A percentile compares a stretch with the other conserved stretches of the same genome.
Evolutionary conservation across 495 filamentous ascomycete species (phyloP).

Genomic region (Penicillium egyptiacum): DNA sequence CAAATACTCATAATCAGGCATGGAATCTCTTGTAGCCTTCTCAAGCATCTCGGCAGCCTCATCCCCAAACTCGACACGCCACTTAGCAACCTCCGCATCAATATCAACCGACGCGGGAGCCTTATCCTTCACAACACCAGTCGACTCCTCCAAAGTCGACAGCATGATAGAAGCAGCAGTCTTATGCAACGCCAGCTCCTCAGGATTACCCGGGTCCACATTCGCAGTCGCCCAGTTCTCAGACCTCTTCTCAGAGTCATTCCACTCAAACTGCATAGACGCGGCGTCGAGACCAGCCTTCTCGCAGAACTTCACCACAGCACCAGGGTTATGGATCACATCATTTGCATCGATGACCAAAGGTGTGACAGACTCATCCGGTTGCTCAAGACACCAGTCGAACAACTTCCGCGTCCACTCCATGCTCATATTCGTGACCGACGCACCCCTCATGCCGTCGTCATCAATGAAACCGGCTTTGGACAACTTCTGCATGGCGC

Average conservation of each 20-base stretch:
- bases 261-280: slow-evolving; percentile 41
- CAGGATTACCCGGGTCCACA: not conserved
- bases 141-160: slow-evolving; percentile 33
- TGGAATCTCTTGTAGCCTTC: slow-evolving; percentile 37
- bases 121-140: slow-evolving; percentile 38
- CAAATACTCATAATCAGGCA: slow-evolving; percentile 51
- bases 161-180: slow-evolving; percentile 26
- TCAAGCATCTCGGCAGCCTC: slow-evolving; percentile 29
- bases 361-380: slow-evolving; percentile 21
- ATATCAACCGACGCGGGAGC: slow-evolving; percentile 36
- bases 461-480: slow-evolving; percentile 17
- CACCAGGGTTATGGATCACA: slow-evolving; percentile 34
- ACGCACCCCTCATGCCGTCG: slow-evolving; percentile 9
- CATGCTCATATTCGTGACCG: slow-evolving; percentile 29
- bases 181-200: not conserved
- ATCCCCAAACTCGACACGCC: slow-evolving; percentile 22
- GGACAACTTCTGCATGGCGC: slow-evolving; percentile 27
- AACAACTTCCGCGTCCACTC: slow-evolving; percentile 35
- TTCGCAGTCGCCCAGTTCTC: slow-evolving; percentile 7
- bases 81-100: slow-evolving; percentile 33
- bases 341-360: slow-evolving; percentile 49
- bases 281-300: slow-evolving; percentile 35
- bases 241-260: slow-evolving; percentile 11
- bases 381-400: slow-evolving; percentile 33
- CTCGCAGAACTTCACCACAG: slow-evolving; percentile 34